Conservation (phyloP, 192 early-diverging fungal genomes). For the Chytriomyces sp. region DNA sequence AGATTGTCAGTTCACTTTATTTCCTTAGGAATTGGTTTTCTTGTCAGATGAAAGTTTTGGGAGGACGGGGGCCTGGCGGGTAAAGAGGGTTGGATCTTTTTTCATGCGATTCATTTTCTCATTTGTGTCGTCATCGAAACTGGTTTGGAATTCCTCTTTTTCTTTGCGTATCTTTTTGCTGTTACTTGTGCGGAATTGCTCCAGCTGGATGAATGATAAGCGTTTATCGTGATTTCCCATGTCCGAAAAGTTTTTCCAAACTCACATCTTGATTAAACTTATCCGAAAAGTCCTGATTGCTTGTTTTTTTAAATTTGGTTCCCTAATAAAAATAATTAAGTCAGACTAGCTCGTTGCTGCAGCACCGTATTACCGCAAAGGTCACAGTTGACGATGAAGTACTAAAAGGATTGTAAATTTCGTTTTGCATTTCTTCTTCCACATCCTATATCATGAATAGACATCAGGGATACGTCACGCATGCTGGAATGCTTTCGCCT, state of each 20-base stretch:
- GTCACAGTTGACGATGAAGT: slow-evolving; percentile 20
- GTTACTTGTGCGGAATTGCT: slow-evolving; percentile 26
- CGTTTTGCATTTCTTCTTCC: too few relatives aligned
- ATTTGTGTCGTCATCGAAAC: slow-evolving; percentile 16
- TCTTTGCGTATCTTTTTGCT: slow-evolving; percentile 21
- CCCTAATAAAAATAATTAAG: slow-evolving; percentile 10
- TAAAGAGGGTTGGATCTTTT: slow-evolving; percentile 9
- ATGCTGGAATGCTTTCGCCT: slow-evolving; percentile 8
- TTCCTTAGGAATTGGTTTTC: background rate
- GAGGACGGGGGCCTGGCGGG: slow-evolving; percentile 7
- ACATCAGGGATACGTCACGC: too few relatives aligned
- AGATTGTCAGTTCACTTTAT: background rate
- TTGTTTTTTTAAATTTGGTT: slow-evolving; percentile 30
- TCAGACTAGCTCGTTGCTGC: background rate
- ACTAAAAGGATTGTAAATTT: too few relatives aligned
- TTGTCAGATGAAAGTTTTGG: slow-evolving; percentile 14
- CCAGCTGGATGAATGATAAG: slow-evolving; percentile 28
- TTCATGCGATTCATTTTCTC: slow-evolving; percentile 11
- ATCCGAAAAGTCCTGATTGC: slow-evolving; percentile 3
- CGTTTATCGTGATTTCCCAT: background rate
- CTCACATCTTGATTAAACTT: slow-evolving; percentile 22
- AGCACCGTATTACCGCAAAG: slow-evolving; percentile 11
- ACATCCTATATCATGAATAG: too few relatives aligned
- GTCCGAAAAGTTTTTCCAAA: background rate
- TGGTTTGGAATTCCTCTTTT: slow-evolving; percentile 31